phyloP scores from a whole-genome alignment of 768 basidiomycete genomes.

The Russula vinacea region DNA sequence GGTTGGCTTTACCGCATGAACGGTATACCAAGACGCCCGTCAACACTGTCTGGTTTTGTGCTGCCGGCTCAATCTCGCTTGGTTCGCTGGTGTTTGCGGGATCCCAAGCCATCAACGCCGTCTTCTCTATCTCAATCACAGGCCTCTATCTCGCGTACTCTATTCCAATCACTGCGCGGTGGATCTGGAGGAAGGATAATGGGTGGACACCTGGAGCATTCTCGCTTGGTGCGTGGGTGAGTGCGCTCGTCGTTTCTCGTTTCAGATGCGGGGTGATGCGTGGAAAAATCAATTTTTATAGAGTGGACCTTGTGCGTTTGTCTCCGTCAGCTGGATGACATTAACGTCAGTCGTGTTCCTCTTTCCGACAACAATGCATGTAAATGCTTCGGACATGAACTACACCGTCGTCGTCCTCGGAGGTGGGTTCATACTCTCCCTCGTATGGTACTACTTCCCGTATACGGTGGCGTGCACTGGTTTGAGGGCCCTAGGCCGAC shows the following conservation, averaged over 20 bases:
- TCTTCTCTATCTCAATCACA: conserved; percentile 52
- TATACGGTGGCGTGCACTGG: conserved; percentile 69
- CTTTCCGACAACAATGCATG: conserved; percentile 55
- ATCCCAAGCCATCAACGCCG: conserved; percentile 51
- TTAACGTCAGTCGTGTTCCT: conserved; percentile 61
- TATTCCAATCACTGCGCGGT: conserved; percentile 52
- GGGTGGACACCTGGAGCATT: conserved; percentile 42
- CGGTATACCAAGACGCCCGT: conserved; percentile 51
- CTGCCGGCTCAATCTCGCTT: conserved; percentile 41
- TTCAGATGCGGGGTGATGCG: conserved; percentile 16
- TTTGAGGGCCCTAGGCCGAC: conserved; percentile 64
- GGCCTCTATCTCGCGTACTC: conserved; percentile 47
- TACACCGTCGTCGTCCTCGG: conserved; percentile 67
- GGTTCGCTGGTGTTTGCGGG: conserved; percentile 57
- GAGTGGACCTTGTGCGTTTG: conserved; percentile 54
- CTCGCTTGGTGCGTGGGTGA: conserved; percentile 44
- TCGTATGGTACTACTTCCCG: conserved; percentile 68
- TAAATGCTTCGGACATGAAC: conserved; percentile 57
- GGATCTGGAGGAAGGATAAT: conserved; percentile 46
- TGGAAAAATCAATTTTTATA: conserved; percentile 30
- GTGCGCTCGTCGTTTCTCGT: conserved; percentile 28
- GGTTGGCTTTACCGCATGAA: conserved; percentile 55
- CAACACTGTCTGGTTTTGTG: conserved; percentile 56
- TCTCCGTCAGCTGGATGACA: conserved; percentile 60
- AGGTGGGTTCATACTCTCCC: conserved; percentile 53